phyloP scores from a whole-genome alignment of 1,139 yeast genomes.

The Insectozyma bohioensis region DNA sequence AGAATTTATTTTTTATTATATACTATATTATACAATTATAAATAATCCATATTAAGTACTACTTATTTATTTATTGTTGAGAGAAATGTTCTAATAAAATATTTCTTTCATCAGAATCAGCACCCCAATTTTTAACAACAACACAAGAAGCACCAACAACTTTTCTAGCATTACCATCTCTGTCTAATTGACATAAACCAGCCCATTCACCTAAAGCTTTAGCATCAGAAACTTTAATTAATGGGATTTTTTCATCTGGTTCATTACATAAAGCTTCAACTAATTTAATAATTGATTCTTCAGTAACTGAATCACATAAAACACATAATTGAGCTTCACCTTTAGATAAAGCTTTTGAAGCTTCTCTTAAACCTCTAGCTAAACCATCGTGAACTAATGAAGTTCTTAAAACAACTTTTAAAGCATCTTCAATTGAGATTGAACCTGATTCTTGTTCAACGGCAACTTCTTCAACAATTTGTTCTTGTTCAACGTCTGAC shows the following conservation, averaged over 20 bases:
- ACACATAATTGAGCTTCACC: conserved; percentile 98
- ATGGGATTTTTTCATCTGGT: conserved; percentile 94
- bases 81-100: conserved; percentile 96
- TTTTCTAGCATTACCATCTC: conserved; percentile 99
- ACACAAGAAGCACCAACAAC: conserved; percentile 99
- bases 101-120: conserved; percentile 97
- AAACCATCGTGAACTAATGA: conserved; percentile 98
- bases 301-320: conserved; percentile 97
- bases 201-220: conserved; percentile 99
- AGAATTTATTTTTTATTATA: too few species aligned
- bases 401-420: conserved; percentile 97
- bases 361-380: conserved; percentile 99
- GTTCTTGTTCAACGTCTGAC: conserved; percentile 89
- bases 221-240: conserved; percentile 99
- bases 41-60: neutral
- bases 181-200: conserved; percentile 99
- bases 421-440: conserved; percentile 97
- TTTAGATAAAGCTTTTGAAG: conserved; percentile 97
- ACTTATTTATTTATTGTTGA: conserved; percentile 55
- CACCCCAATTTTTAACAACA: conserved; percentile 99
- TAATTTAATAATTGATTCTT: conserved; percentile 94
- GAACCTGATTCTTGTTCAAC: conserved; percentile 84
- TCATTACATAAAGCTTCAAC: conserved; percentile 99
- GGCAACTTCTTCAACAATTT: conserved; percentile 82
- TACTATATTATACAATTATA: too few species aligned